phyloP scores from a whole-genome alignment of 208 protist species.

The Wallacemonas collosoma region DNA sequence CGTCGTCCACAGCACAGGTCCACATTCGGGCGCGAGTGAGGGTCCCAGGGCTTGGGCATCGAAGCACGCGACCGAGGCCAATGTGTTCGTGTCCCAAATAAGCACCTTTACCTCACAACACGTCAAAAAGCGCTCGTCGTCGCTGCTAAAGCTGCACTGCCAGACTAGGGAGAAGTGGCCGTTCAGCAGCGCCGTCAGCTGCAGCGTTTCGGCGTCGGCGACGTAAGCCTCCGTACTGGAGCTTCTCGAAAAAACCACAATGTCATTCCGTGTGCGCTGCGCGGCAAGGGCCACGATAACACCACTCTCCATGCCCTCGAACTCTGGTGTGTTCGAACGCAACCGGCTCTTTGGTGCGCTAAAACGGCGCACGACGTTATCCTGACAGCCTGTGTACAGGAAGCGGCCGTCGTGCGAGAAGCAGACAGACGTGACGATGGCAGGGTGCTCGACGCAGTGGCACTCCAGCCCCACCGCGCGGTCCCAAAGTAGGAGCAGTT shows the following conservation, averaged over 20 bases:
- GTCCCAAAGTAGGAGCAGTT: slow-evolving; percentile 57
- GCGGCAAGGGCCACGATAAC: slow-evolving; percentile 54
- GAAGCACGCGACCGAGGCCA: slow-evolving; percentile 31
- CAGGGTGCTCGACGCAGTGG: slow-evolving; percentile 55
- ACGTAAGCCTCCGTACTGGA: slow-evolving; percentile 50
- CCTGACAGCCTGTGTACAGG: slow-evolving; percentile 69
- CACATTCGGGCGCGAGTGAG: neutral
- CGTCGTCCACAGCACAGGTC: slow-evolving; percentile 42
- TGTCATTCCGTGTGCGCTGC: slow-evolving; percentile 46
- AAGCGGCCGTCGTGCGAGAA: slow-evolving; percentile 50
- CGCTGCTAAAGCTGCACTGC: slow-evolving; percentile 44
- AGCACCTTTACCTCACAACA: slow-evolving; percentile 58
- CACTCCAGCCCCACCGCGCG: slow-evolving; percentile 49
- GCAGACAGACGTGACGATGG: slow-evolving; percentile 58
- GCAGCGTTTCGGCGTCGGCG: slow-evolving; percentile 30
- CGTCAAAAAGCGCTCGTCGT: slow-evolving; percentile 50
- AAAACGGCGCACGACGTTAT: slow-evolving; percentile 51
- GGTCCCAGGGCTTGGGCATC: slow-evolving; percentile 15
- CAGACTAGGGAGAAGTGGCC: slow-evolving; percentile 56
- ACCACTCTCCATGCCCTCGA: slow-evolving; percentile 22
- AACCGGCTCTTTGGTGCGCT: slow-evolving; percentile 41
- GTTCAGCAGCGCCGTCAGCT: slow-evolving; percentile 29
- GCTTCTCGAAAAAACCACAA: slow-evolving; percentile 53
- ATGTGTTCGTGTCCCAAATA: slow-evolving; percentile 39
- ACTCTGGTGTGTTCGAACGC: slow-evolving; percentile 24